phyloP scores from a whole-genome alignment of 192 early-diverging fungal genomes.

The Lobosporangium transversale region DNA sequence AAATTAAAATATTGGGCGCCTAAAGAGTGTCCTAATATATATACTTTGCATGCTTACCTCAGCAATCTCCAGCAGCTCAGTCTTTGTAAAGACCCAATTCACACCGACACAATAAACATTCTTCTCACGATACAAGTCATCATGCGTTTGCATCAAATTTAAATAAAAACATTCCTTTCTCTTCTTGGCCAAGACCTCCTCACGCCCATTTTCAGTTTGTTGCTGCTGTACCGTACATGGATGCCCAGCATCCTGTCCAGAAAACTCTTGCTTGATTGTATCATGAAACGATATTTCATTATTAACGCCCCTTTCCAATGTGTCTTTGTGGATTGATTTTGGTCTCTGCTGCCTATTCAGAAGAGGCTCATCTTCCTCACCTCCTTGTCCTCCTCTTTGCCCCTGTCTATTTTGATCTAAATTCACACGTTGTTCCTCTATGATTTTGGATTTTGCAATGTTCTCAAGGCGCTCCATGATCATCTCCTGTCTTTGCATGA shows the following conservation, averaged over 20 bases:
- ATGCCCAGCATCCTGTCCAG: conserved; percentile 51
- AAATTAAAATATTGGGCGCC: too few species aligned
- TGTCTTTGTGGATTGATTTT: not conserved
- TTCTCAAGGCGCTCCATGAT: conserved; percentile 35
- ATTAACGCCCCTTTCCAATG: not conserved
- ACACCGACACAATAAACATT: conserved; percentile 60
- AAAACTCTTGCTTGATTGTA: conserved; percentile 40
- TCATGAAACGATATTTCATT: conserved; percentile 8
- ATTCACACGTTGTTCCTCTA: too few species aligned
- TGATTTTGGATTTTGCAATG: conserved; percentile 53
- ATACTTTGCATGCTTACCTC: conserved; percentile 48
- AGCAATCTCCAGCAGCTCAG: conserved; percentile 58
- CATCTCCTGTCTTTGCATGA: conserved; percentile 30
- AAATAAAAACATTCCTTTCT: conserved; percentile 40
- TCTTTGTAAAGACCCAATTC: conserved; percentile 57
- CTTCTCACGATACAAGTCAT: conserved; percentile 53
- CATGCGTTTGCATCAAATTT: conserved; percentile 44
- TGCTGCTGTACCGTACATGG: conserved; percentile 38
- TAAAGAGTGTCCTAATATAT: not conserved
- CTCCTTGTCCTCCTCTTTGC: not conserved
- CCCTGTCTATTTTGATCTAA: too few species aligned
- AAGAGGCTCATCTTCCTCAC: conserved; percentile 19
- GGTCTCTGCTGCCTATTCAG: not conserved
- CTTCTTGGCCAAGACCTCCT: conserved; percentile 22
- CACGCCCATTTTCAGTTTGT: conserved; percentile 23